Conservation (phyloP, 257 asterid species). For the Datura wrightii region DNA sequence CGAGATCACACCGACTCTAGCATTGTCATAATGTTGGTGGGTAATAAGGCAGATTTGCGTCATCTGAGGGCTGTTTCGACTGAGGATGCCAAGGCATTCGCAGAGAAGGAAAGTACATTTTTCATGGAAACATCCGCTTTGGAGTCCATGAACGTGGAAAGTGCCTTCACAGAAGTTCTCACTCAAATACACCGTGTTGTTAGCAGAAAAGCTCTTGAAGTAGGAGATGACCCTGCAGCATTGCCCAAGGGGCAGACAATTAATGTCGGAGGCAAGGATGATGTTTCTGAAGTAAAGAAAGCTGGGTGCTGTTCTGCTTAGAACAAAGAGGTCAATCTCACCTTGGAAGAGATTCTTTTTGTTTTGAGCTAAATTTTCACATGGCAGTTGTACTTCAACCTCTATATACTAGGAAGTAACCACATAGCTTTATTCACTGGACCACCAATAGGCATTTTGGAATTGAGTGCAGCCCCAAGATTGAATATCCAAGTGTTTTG, state of each 20-base stretch:
- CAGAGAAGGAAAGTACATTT: constrained; percentile 33
- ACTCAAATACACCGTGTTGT: constrained; percentile 33
- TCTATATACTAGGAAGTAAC: not conserved
- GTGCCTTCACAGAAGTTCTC: constrained; percentile 34
- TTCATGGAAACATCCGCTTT: constrained; percentile 37
- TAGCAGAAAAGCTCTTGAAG: constrained; percentile 33
- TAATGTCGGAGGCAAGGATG: constrained; percentile 30
- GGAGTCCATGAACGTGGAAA: constrained; percentile 32
- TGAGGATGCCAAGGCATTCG: constrained; percentile 24
- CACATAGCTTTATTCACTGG: constrained; percentile 2
- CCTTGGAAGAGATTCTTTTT: constrained; percentile 4
- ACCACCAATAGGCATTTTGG: not conserved
- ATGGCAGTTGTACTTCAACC: constrained; percentile 6
- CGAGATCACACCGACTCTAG: constrained; percentile 30
- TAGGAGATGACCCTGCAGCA: constrained; percentile 28
- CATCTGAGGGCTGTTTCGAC: constrained; percentile 29
- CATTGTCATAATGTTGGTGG: constrained; percentile 26
- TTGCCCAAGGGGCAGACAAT: constrained; percentile 33
- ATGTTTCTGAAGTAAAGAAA: constrained; percentile 31
- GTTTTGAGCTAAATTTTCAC: not conserved
- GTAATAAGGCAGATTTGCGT: constrained; percentile 36
- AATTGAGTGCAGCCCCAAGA: not conserved
- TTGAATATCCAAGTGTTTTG: not conserved
- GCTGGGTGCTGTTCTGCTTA: constrained; percentile 36
- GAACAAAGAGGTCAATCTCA: not conserved